phyloP scores from a whole-genome alignment of 306 rosid genomes.

The Lathyrus oleraceus region DNA sequence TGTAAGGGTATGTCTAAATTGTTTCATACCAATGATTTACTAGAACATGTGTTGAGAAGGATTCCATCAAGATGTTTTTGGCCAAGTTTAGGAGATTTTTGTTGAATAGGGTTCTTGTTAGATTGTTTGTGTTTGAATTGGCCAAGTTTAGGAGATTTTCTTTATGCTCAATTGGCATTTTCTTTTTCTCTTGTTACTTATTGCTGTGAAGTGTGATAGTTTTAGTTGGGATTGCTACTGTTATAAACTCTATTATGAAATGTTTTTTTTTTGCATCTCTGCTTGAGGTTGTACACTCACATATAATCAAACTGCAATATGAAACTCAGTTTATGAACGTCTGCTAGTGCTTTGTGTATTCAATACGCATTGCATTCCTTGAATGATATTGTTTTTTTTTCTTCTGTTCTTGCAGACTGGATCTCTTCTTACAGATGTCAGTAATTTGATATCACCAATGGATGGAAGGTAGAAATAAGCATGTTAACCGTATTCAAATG shows the following conservation, averaged over 20 bases:
- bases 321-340: not conserved
- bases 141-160: too few relatives aligned
- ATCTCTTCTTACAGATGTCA: conserved; percentile 43
- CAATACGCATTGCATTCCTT: not conserved
- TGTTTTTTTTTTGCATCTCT: not conserved
- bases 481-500: not conserved
- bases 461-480: conserved; percentile 54
- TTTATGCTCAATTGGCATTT: not conserved
- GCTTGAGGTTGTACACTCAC: not conserved
- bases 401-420: conserved; percentile 47
- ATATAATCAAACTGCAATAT: not conserved
- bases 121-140: not conserved
- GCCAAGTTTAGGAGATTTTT: conserved; percentile 7
- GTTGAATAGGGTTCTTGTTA: not conserved
- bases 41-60: not conserved
- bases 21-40: not conserved
- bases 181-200: not conserved
- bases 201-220: not conserved
- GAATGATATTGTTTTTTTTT: conserved; percentile 15
- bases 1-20: not conserved
- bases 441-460: conserved; percentile 35
- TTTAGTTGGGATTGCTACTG: not conserved
- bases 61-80: conserved; percentile 8
- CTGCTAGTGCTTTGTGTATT: not conserved
- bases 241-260: not conserved